These are phyloP conservation scores for Microstegium vimineum DNA, from an alignment of 176 grass and related monocot species.

Conservation along the genomic window DNA sequence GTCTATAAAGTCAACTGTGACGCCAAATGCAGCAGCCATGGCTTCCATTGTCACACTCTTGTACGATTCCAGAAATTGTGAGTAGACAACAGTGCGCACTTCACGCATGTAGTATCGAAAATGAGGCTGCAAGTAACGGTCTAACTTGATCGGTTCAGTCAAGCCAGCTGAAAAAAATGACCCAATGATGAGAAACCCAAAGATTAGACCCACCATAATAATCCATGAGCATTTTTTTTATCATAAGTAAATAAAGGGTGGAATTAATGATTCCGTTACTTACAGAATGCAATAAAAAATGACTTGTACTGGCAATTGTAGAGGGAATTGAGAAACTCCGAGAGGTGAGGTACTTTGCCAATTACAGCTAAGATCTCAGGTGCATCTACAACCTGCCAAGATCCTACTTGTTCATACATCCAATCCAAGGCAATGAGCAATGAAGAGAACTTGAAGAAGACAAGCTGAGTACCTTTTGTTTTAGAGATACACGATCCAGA, in stretches of 20 bases:
- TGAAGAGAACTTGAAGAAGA: not conserved
- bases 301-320: conserved; percentile 97
- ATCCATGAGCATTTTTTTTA: not conserved
- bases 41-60: conserved; percentile 99
- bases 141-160: conserved; percentile 90
- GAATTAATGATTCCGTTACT: conserved; percentile 35
- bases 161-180: conserved; percentile 78
- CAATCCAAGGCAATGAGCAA: not conserved
- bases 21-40: conserved; percentile 93
- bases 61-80: conserved; percentile 95
- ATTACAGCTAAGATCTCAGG: conserved; percentile 97
- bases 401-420: conserved; percentile 17
- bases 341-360: conserved; percentile 86
- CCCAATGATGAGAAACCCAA: conserved; percentile 24
- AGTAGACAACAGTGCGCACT: conserved; percentile 86
- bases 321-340: conserved; percentile 90
- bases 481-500: conserved; percentile 92
- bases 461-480: conserved; percentile 61
- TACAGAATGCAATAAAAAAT: conserved; percentile 94
- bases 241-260: not conserved
- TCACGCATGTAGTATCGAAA: conserved; percentile 97
- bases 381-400: conserved; percentile 79
- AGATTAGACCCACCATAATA: not conserved
- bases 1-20: conserved; percentile 89
- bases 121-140: conserved; percentile 86